phyloP scores from a whole-genome alignment of 129 eudicot species.

The Flaveria sonorensis region DNA sequence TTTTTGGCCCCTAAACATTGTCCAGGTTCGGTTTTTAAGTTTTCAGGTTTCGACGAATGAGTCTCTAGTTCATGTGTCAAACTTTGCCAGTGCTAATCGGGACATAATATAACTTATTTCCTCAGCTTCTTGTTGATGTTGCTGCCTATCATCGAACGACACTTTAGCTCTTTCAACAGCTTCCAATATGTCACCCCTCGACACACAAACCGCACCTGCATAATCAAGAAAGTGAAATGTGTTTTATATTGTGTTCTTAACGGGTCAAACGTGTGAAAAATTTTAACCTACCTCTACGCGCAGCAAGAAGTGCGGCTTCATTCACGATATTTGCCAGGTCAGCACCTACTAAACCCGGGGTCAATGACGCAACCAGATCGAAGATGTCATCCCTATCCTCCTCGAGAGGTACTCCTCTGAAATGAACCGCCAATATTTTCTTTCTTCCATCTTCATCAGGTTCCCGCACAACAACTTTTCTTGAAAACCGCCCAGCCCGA shows the following conservation, averaged over 20 bases:
- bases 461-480: slow-evolving; percentile 49
- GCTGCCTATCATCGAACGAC: slow-evolving; percentile 35
- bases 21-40: too few species aligned
- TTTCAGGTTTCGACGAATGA: too few species aligned
- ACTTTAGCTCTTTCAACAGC: slow-evolving; percentile 49
- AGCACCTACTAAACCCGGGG: slow-evolving; percentile 59
- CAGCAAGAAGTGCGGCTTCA: slow-evolving; percentile 61
- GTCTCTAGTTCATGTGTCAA: slow-evolving; percentile 20
- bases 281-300: slow-evolving; percentile 42
- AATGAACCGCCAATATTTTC: slow-evolving; percentile 51
- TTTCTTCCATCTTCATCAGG: slow-evolving; percentile 59
- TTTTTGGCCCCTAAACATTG: too few species aligned
- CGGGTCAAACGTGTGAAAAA: neutral
- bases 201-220: slow-evolving; percentile 51
- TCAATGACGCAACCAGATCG: slow-evolving; percentile 43
- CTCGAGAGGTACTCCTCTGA: slow-evolving; percentile 42
- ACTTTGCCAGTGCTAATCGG: slow-evolving; percentile 15
- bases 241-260: neutral
- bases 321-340: slow-evolving; percentile 59
- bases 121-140: slow-evolving; percentile 36
- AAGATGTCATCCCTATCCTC: slow-evolving; percentile 41
- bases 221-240: neutral
- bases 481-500: slow-evolving; percentile 57
- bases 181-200: slow-evolving; percentile 47
- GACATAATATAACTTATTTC: slow-evolving; percentile 31